Evolutionary conservation across 176 grass and related monocot species (phyloP).

Genomic region (Oryza longistaminata): DNA sequence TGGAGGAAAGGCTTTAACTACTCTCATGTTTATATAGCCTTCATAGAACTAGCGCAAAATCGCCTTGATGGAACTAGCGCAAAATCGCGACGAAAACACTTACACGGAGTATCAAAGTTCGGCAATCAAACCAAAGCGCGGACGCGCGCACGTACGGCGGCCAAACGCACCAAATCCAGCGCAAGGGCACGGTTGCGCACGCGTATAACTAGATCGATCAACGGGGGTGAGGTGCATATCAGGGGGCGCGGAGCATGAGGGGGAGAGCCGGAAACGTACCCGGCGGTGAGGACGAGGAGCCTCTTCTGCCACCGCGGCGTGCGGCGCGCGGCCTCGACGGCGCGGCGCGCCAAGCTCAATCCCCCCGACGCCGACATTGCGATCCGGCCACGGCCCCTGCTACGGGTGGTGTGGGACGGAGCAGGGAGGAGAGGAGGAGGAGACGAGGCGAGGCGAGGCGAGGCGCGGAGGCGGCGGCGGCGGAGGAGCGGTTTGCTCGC

Average conservation of each 20-base stretch:
- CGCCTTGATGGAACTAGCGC: no score
- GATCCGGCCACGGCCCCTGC: neutral
- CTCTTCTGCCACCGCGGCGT: slow-evolving; percentile 47
- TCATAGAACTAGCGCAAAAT: no score
- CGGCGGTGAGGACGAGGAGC: slow-evolving; percentile 53
- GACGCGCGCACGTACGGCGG: neutral
- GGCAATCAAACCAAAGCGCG: neutral
- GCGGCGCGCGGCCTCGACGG: slow-evolving; percentile 34
- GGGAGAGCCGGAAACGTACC: slow-evolving; percentile 29
- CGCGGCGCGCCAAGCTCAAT: slow-evolving; percentile 33
- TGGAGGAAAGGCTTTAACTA: neutral
- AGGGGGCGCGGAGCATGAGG: neutral
- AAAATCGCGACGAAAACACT: neutral
- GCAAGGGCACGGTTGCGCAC: neutral
- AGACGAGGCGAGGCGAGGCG: neutral
- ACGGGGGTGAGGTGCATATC: neutral
- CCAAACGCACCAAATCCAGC: neutral
- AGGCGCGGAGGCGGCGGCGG: neutral
- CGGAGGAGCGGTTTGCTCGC: slow-evolving; percentile 36
- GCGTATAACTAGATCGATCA: neutral
- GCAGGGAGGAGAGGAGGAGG: neutral
- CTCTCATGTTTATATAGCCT: neutral
- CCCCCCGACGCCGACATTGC: slow-evolving; percentile 19
- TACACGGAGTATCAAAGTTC: neutral
- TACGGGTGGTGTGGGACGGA: neutral